Evolutionary conservation across 139 green algal species (phyloP).

Genomic region (Chlamydomonas asymmetrica): DNA sequence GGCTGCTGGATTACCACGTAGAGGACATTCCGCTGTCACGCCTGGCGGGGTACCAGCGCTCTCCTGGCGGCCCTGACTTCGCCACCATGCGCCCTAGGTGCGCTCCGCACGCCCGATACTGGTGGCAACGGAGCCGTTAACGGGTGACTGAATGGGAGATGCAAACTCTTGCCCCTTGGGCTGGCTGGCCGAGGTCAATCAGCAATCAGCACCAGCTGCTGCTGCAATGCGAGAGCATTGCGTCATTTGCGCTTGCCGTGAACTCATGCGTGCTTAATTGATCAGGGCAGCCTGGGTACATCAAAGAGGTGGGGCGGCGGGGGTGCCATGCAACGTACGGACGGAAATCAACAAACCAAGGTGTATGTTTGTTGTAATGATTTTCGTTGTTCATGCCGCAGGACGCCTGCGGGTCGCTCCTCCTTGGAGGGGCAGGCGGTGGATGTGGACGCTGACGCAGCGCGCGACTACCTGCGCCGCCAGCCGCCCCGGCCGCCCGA

Average conservation of each 20-base stretch:
- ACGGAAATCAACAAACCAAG: not conserved
- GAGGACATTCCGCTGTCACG: slow-evolving; percentile 34
- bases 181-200: not conserved
- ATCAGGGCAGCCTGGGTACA: too few species aligned
- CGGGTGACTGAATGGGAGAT: too few species aligned
- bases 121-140: not conserved
- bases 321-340: too few species aligned
- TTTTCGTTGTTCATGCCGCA: too few species aligned
- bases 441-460: slow-evolving; percentile 10
- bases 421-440: slow-evolving; percentile 12
- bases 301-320: too few species aligned
- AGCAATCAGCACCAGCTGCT: not conserved
- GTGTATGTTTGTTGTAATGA: not conserved
- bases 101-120: not conserved
- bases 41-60: slow-evolving; percentile 23
- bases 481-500: not conserved
- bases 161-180: not conserved
- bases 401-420: too few species aligned
- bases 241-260: too few species aligned
- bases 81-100: not conserved
- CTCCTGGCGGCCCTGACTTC: slow-evolving; percentile 23
- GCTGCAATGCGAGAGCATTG: not conserved
- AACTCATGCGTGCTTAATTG: too few species aligned
- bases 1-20: slow-evolving; percentile 23
- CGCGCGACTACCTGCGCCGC: slow-evolving; percentile 8